Evolutionary conservation across 2,329 filamentous ascomycete species (phyloP), one percentile per base, ranked within the genome.

Genomic region (Talaromyces atroroseus): DNA sequence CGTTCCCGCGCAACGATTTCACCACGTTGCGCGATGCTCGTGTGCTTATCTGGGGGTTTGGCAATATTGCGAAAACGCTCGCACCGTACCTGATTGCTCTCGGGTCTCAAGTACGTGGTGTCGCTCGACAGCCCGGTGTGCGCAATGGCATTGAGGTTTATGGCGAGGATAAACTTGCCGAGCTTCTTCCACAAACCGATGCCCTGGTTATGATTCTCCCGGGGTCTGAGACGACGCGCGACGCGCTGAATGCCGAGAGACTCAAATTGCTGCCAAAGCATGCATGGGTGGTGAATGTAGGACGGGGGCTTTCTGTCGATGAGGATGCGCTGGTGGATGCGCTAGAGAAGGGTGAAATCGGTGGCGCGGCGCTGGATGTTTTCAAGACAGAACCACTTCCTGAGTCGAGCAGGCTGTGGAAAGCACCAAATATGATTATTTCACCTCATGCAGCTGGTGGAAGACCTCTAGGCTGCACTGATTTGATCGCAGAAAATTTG

Each of bases 321-420:
- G 82, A 85, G 61, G 72, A 80, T 65, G 86, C 82, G 1, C 67
- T 92, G 50, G 78, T 90, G 18, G 74, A 75, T 2, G 85, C 87
- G 0, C 71, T 92, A 11, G 72, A 82, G 49, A 62, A 62, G 0
- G 80, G 79, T 0, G 76, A 78, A 1, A 65, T 88, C 29, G 71
- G 76, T 1, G 89, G 89, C 21, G 89, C 89, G 0, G 88, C 88
- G 1, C 71, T 92, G 42, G 89, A 92, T 67, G 89, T 92, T 0
- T 87, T 88, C 1, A 87, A 92, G 58, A 89, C 88, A 0, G 89
- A 92, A 69, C 89, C 89, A 0, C 68, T 92, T 60, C 87, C 88
- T 0, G 71, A 77, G 2, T 82, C 86, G 3, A 83, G 88, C 65
- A 79, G 82, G 60, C 72, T 92, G 52, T 92, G 88, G 88, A 79